Percentiles rank a stretch among this genome's conserved stretches.
phyloP scores from a whole-genome alignment of 495 filamentous ascomycete species.

The Tuber indicum region DNA sequence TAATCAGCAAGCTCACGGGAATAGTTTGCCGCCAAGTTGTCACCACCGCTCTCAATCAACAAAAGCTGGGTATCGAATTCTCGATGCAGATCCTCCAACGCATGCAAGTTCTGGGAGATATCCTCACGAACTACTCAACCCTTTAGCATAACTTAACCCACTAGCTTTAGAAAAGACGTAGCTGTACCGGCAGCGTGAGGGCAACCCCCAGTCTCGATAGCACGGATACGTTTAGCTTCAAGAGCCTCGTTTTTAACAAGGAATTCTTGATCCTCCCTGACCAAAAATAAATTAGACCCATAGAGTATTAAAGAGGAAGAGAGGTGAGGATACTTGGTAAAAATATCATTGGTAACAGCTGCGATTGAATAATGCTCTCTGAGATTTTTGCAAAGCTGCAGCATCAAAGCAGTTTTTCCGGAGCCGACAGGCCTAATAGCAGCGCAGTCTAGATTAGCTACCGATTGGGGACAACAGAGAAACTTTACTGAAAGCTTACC shows the following conservation, averaged over 20 bases:
- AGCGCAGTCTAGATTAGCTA: neutral
- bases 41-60: constrained; percentile 89
- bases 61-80: constrained; percentile 65
- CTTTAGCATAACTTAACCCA: neutral
- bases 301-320: neutral
- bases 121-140: constrained; percentile 71
- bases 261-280: constrained; percentile 92
- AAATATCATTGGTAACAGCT: constrained; percentile 98
- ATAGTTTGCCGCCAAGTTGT: constrained; percentile 97
- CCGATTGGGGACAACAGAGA: neutral
- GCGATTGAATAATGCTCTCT: constrained; percentile 75
- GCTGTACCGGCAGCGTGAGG: constrained; percentile 69
- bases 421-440: constrained; percentile 78
- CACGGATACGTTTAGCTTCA: constrained; percentile 71
- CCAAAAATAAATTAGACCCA: constrained; percentile 11
- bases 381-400: constrained; percentile 73
- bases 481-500: constrained; percentile 53
- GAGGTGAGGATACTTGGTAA: constrained; percentile 57
- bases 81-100: constrained; percentile 76
- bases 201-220: constrained; percentile 96
- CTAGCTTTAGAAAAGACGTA: too few relatives aligned
- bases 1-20: constrained; percentile 87
- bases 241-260: constrained; percentile 80
- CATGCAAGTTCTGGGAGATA: constrained; percentile 85
- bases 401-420: constrained; percentile 95